A percentile compares a stretch with the other conserved stretches of the same genome.
Conservation (phyloP, 1,284 basidiomycete genomes). For the Wolfiporia cocos region DNA sequence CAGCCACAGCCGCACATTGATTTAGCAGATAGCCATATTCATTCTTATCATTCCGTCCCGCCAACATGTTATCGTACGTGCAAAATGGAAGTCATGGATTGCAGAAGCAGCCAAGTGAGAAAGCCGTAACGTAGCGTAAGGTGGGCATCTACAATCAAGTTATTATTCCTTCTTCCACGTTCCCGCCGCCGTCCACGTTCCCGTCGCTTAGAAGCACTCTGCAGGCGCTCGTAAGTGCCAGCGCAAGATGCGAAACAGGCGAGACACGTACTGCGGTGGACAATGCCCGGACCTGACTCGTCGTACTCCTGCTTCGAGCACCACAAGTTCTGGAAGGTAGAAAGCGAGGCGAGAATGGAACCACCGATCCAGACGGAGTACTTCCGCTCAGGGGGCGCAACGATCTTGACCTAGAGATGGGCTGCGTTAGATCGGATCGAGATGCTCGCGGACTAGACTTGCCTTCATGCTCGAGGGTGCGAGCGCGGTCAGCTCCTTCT, state of each 20-base stretch:
- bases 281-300: slow-evolving; percentile 80
- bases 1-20: too few relatives aligned
- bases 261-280: slow-evolving; percentile 60
- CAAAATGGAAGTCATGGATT: slow-evolving; percentile 10
- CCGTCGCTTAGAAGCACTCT: slow-evolving; percentile 22
- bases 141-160: slow-evolving; percentile 22
- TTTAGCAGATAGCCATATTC: too few relatives aligned
- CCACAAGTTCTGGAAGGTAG: slow-evolving; percentile 95
- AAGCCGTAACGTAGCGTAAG: slow-evolving; percentile 25
- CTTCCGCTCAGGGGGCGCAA: slow-evolving; percentile 89
- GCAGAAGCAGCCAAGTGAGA: slow-evolving; percentile 14
- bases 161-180: slow-evolving; percentile 19
- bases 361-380: slow-evolving; percentile 99
- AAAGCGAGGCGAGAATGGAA: slow-evolving; percentile 92
- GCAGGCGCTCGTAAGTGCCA: neutral
- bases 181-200: slow-evolving; percentile 18
- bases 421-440: slow-evolving; percentile 7
- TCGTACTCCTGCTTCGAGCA: slow-evolving; percentile 93
- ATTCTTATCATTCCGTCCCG: too few relatives aligned
- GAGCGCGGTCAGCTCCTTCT: slow-evolving; percentile 91
- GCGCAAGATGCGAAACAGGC: neutral
- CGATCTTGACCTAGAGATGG: slow-evolving; percentile 78
- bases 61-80: too few relatives aligned
- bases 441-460: slow-evolving; percentile 23
- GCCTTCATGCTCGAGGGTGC: slow-evolving; percentile 88